Evolutionary conservation across 192 early-diverging fungal genomes (phyloP), one percentile per base, ranked within the genome.

Genomic region (Coemansia sp.): DNA sequence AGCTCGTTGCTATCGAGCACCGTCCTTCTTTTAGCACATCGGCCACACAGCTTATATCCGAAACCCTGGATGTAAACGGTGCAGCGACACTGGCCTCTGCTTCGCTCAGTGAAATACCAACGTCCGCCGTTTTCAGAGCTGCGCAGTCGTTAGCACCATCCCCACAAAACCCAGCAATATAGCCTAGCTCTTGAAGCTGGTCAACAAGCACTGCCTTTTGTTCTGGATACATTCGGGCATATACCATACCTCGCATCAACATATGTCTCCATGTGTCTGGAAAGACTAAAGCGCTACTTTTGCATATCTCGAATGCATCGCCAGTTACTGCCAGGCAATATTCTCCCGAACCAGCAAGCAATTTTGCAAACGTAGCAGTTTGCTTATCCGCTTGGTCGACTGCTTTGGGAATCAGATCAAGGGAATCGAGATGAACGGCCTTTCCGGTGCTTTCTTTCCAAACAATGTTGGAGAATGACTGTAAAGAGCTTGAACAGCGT

Each of bases 101-200:
- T 66, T 98, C 96, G 16, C 93, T 95, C 43, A 99, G 87, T 5
- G 94, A 97, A 18, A 99, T 82, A 0, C 97, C 98, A 52, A 96
- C 91, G 77, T 99, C 98, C 19, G 94, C 95, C 0, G 93, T 87
- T 64, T 96, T 96, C 6, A 99, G 84, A 3, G 97, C 98, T 16
- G 93, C 92, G 72, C 94, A 95, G 78, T 98, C 97, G 65, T 99
- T 99, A 6, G 98, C 95, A 6, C 98, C 98, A 74, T 99, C 98
- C 13, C 98, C 97, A 70, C 96, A 98, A 74, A 99, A 99, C 0
- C 94, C 93, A 42, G 93, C 87, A 64, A 89, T 93, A 74, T 98
- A 96, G 18, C 92, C 95, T 10, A 98, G 84, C 39, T 74, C 81
- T 69, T 98, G 95, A 21, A 98, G 71, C 22, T 87, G 85, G 49